These are phyloP conservation scores for Myxozyma mucilagina DNA, from an alignment of 805 yeast species.

Conservation along the genomic window DNA sequence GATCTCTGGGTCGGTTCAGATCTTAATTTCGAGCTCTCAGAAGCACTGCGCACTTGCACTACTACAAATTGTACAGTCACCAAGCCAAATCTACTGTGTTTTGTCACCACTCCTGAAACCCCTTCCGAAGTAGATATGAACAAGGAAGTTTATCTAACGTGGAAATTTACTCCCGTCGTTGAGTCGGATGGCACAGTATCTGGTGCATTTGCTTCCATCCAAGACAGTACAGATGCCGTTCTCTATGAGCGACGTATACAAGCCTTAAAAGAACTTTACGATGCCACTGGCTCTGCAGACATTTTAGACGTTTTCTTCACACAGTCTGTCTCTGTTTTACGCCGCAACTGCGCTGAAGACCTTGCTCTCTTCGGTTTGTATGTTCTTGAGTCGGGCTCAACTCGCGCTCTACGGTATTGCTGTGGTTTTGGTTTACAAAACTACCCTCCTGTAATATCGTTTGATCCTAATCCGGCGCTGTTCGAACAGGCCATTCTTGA, in stretches of 20 bases:
- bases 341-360: conserved; percentile 25
- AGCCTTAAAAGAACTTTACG: conserved; percentile 25
- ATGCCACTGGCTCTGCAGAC: conserved; percentile 25
- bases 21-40: conserved; percentile 17
- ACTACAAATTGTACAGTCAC: conserved; percentile 12
- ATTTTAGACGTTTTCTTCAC: conserved; percentile 14
- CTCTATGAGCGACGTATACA: conserved; percentile 29
- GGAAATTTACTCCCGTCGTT: conserved; percentile 26
- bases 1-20: conserved; percentile 23
- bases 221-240: conserved; percentile 37
- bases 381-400: conserved; percentile 7
- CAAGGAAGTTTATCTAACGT: conserved; percentile 23
- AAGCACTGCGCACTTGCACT: conserved; percentile 21
- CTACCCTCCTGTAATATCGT: conserved; percentile 11
- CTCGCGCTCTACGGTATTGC: conserved; percentile 14
- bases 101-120: neutral
- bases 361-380: conserved; percentile 29
- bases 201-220: conserved; percentile 32
- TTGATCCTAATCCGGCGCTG: conserved; percentile 16
- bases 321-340: conserved; percentile 23
- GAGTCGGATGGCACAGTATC: conserved; percentile 37
- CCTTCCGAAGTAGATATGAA: neutral
- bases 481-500: conserved; percentile 30
- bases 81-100: conserved; percentile 14
- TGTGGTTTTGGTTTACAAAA: conserved; percentile 25